These are phyloP conservation scores for Ceratobasidium sp. DNA, from an alignment of 1,284 basidiomycete species.

Conservation along the genomic window DNA sequence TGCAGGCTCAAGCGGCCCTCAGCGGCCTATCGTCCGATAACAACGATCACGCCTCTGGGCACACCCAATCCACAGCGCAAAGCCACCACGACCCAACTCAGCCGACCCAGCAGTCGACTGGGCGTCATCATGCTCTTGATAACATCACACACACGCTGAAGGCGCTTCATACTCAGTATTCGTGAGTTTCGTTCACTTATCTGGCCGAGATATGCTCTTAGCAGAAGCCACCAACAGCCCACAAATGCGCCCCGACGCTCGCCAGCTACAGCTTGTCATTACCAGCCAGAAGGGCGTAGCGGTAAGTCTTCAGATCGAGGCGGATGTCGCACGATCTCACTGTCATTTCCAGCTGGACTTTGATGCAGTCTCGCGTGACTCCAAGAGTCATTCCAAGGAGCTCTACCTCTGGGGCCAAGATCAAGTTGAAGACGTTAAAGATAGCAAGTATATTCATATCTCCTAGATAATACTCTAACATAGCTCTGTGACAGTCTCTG, in stretches of 20 bases:
- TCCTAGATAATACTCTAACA: conserved; percentile 47
- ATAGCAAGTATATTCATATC: conserved; percentile 60
- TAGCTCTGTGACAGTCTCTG: conserved; percentile 55
- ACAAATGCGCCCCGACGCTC: conserved; percentile 47
- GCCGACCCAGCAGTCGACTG: conserved; percentile 39
- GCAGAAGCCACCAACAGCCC: conserved; percentile 20
- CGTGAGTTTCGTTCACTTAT: conserved; percentile 59
- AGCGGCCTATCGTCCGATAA: conserved; percentile 1
- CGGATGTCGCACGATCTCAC: background rate
- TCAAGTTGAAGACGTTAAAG: conserved; percentile 74
- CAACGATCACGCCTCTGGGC: conserved; percentile 6
- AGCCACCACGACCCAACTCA: background rate
- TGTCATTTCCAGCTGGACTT: conserved; percentile 62
- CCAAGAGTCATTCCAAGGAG: conserved; percentile 79
- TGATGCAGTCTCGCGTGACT: conserved; percentile 70
- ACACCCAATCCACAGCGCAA: conserved; percentile 12
- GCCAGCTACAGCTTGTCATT: conserved; percentile 61
- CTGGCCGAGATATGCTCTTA: conserved; percentile 22
- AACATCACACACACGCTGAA: conserved; percentile 69
- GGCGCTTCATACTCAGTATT: conserved; percentile 76
- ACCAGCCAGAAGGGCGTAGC: conserved; percentile 78
- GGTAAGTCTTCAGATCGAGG: conserved; percentile 3
- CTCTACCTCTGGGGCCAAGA: conserved; percentile 81
- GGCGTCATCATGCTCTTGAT: conserved; percentile 47
- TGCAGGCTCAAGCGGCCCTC: conserved; percentile 40